Conservation (phyloP, 2,329 filamentous ascomycete genomes). For the Exophiala xenobiotica region DNA sequence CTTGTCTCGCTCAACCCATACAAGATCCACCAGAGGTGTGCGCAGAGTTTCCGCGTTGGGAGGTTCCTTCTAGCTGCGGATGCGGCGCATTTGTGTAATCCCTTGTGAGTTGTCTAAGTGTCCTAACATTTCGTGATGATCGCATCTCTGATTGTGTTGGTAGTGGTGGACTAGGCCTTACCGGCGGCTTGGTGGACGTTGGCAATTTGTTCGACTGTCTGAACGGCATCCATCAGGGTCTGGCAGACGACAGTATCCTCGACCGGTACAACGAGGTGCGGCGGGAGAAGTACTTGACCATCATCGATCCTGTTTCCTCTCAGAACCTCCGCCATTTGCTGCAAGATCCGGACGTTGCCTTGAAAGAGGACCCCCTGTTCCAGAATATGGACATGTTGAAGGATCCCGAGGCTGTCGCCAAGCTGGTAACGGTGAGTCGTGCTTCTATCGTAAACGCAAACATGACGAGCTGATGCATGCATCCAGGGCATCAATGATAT, state of each 20-base stretch:
- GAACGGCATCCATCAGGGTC: slow-evolving; percentile 40
- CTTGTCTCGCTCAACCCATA: slow-evolving; percentile 60
- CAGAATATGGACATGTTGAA: slow-evolving; percentile 32
- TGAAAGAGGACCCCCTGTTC: slow-evolving; percentile 39
- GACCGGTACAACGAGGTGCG: slow-evolving; percentile 44
- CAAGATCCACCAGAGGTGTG: slow-evolving; percentile 61
- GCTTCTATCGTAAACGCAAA: neutral
- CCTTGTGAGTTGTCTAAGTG: neutral
- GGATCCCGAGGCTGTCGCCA: slow-evolving; percentile 5
- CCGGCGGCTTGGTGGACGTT: slow-evolving; percentile 62
- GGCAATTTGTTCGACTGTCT: slow-evolving; percentile 62
- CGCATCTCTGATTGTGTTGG: slow-evolving; percentile 15
- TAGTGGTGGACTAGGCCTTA: slow-evolving; percentile 61
- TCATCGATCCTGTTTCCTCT: slow-evolving; percentile 42
- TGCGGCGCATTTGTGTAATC: slow-evolving; percentile 58
- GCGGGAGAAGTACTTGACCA: slow-evolving; percentile 39
- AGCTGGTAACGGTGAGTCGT: slow-evolving; percentile 3
- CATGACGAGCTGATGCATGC: neutral
- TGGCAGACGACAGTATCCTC: slow-evolving; percentile 42
- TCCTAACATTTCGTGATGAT: neutral
- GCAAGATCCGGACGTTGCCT: slow-evolving; percentile 37
- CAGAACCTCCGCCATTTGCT: slow-evolving; percentile 42
- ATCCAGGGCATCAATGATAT: slow-evolving; percentile 1
- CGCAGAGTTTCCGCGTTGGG: slow-evolving; percentile 56
- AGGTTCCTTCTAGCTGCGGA: slow-evolving; percentile 59